Evolutionary conservation across 2,329 filamentous ascomycete species (phyloP).

Genomic region (Colletotrichum incanum): DNA sequence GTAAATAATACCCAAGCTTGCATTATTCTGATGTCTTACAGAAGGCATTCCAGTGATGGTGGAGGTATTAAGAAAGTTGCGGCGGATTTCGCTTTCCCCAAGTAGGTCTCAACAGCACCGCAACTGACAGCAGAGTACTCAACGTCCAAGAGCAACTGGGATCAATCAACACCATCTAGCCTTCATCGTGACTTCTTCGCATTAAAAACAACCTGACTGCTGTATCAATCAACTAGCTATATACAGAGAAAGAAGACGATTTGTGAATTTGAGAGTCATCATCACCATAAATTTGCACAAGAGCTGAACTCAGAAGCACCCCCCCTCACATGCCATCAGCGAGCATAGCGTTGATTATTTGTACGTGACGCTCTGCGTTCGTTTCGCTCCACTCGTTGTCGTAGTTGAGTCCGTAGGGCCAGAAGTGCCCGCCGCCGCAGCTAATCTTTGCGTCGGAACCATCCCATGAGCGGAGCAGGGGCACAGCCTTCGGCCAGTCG

Average conservation of each 20-base stretch:
- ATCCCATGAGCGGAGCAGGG: constrained; percentile 60
- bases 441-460: constrained; percentile 55
- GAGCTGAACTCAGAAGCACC: not conserved
- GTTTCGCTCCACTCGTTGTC: constrained; percentile 63
- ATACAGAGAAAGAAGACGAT: not conserved
- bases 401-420: constrained; percentile 61
- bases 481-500: constrained; percentile 59
- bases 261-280: not conserved
- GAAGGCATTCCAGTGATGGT: no score
- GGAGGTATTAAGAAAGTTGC: no score
- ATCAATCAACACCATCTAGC: no score
- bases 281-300: not conserved
- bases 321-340: constrained; percentile 52
- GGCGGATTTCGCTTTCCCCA: not conserved
- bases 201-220: no score
- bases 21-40: not conserved
- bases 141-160: not conserved
- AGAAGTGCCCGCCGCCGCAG: constrained; percentile 58
- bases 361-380: constrained; percentile 60
- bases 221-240: no score
- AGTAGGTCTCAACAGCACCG: not conserved
- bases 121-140: not conserved
- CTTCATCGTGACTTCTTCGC: not conserved
- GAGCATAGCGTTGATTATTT: constrained; percentile 62
- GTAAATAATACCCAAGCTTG: not conserved